A percentile compares a stretch with the other conserved stretches of the same genome.
Conservation (phyloP, 176 grass and related monocot genomes). For the Lolium rigidum region DNA sequence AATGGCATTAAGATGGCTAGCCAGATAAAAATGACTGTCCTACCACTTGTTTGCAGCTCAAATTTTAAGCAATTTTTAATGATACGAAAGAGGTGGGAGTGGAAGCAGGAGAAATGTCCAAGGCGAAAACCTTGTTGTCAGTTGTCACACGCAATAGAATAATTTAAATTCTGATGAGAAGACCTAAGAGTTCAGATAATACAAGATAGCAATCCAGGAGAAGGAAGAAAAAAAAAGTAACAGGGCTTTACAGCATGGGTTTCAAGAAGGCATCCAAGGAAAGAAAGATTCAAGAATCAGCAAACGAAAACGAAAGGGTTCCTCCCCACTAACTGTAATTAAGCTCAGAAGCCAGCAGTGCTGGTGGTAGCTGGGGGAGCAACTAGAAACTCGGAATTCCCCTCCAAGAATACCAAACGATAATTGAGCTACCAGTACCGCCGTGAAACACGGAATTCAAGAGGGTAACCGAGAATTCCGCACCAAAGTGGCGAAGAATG, state of each 20-base stretch:
- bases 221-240: conserved; percentile 12
- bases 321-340: conserved; percentile 29
- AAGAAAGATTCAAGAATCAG: conserved; percentile 49
- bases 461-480: conserved; percentile 26
- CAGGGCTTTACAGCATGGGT: conserved; percentile 37
- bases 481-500: background rate
- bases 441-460: conserved; percentile 6
- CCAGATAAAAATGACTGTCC: background rate
- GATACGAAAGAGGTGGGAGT: conserved; percentile 52
- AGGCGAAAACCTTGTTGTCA: conserved; percentile 50
- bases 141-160: conserved; percentile 46
- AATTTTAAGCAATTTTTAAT: conserved; percentile 36
- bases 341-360: conserved; percentile 30
- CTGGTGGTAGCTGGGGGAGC: conserved; percentile 15
- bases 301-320: conserved; percentile 33
- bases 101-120: conserved; percentile 43
- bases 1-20: conserved; percentile 45
- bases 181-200: conserved; percentile 31
- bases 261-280: background rate
- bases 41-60: conserved; percentile 31
- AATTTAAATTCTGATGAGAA: conserved; percentile 37
- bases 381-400: conserved; percentile 23
- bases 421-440: conserved; percentile 25
- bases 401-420: conserved; percentile 11
- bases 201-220: conserved; percentile 20